Evolutionary conservation across 108 stramenopile species (phyloP).

Genomic region (Skeletonema marinoi): DNA sequence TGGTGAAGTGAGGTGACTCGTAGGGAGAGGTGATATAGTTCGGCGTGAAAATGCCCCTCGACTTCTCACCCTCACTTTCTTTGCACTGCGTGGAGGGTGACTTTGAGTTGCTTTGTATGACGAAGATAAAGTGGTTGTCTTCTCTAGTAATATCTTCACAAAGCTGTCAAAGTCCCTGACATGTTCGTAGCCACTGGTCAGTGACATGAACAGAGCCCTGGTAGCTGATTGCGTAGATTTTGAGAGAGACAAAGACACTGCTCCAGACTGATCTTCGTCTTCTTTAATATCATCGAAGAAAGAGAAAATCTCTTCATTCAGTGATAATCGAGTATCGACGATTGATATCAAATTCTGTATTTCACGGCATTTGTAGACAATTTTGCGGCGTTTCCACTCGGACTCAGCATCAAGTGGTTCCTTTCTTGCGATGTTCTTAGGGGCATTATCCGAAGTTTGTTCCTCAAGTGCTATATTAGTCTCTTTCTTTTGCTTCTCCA

Average conservation of each 20-base stretch:
- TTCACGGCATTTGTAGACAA: slow-evolving; percentile 49
- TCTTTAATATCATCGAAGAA: slow-evolving; percentile 10
- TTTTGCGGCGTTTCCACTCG: slow-evolving; percentile 55
- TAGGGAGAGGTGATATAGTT: slow-evolving; percentile 28
- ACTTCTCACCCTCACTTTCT: background rate
- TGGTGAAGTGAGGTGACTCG: slow-evolving; percentile 31
- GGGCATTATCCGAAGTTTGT: slow-evolving; percentile 16
- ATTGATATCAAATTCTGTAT: slow-evolving; percentile 42
- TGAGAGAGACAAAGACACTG: slow-evolving; percentile 5
- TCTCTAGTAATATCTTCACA: slow-evolving; percentile 28
- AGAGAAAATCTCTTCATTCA: slow-evolving; percentile 40
- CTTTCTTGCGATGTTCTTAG: slow-evolving; percentile 23
- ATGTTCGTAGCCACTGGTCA: slow-evolving; percentile 41
- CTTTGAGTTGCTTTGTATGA: background rate
- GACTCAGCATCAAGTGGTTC: slow-evolving; percentile 74
- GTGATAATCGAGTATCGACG: slow-evolving; percentile 26
- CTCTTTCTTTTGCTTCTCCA: slow-evolving; percentile 49
- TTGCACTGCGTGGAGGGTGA: background rate
- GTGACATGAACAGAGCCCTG: slow-evolving; percentile 40
- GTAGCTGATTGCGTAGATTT: slow-evolving; percentile 34
- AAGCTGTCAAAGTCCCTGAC: slow-evolving; percentile 23
- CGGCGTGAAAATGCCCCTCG: slow-evolving; percentile 7
- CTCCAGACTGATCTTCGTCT: slow-evolving; percentile 4
- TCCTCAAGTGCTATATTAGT: slow-evolving; percentile 39
- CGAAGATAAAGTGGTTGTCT: slow-evolving; percentile 15